A percentile compares a stretch with the other conserved stretches of the same genome.
These are phyloP conservation scores for Aspergillus nidulans DNA, from an alignment of 495 filamentous ascomycete genomes.

Conservation along the genomic window DNA sequence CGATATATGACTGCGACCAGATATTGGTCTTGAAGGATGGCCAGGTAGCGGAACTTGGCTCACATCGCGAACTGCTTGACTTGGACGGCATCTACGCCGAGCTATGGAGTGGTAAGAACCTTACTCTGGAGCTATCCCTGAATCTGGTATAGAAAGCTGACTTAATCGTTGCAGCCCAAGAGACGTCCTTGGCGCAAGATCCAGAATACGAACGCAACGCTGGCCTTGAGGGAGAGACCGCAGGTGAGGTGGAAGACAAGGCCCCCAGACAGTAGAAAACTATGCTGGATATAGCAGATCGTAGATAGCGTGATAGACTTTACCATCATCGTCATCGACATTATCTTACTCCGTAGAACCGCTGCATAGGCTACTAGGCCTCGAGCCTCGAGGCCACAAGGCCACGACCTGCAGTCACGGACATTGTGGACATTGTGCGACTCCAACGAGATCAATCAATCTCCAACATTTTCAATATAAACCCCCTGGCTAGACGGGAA, in stretches of 20 bases:
- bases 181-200: constrained; percentile 38
- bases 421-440: not conserved
- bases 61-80: constrained; percentile 79
- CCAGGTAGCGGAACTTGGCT: constrained; percentile 77
- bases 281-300: not conserved
- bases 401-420: not conserved
- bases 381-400: too few relatives aligned
- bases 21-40: constrained; percentile 91
- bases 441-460: not conserved
- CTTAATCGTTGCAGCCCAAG: constrained; percentile 35
- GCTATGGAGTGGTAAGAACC: constrained; percentile 76
- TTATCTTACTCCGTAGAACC: too few relatives aligned
- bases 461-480: not conserved
- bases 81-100: constrained; percentile 77
- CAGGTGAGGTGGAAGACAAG: constrained; percentile 14
- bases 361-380: not conserved
- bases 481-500: constrained; percentile 16
- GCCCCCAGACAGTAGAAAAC: constrained; percentile 11
- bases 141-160: constrained; percentile 7
- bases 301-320: not conserved
- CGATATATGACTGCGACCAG: constrained; percentile 89
- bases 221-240: constrained; percentile 18
- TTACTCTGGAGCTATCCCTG: not conserved
- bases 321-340: too few relatives aligned
- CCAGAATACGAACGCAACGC: constrained; percentile 24